phyloP scores from a whole-genome alignment of 305 asterid species.

The Stenogyne calaminthoides region DNA sequence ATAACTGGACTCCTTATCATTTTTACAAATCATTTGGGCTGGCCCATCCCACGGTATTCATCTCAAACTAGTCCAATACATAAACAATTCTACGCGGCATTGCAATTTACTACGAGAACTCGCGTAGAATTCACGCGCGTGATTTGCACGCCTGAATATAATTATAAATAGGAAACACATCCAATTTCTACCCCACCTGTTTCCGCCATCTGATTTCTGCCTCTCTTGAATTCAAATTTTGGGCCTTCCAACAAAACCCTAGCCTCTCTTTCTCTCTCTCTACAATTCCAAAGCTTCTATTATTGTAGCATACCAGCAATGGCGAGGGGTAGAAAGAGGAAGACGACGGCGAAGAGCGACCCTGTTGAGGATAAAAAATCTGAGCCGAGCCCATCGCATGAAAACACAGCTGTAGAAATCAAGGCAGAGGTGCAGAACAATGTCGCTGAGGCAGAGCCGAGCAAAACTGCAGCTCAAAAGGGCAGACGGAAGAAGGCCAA shows the following conservation, averaged over 20 bases:
- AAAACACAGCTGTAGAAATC: conserved; percentile 25
- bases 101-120: not conserved
- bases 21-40: too few species aligned
- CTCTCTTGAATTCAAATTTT: conserved; percentile 45
- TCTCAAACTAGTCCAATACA: not conserved
- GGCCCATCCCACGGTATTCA: too few species aligned
- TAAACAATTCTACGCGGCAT: not conserved
- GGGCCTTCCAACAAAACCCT: conserved; percentile 38
- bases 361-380: conserved; percentile 30
- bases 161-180: conserved; percentile 2
- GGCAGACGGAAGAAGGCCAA: conserved; percentile 54
- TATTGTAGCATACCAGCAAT: conserved; percentile 7
- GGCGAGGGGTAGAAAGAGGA: conserved; percentile 73
- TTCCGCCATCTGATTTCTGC: conserved; percentile 43
- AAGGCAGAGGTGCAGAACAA: conserved; percentile 27
- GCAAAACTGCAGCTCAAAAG: conserved; percentile 37
- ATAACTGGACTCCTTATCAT: too few species aligned
- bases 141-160: not conserved
- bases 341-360: conserved; percentile 40
- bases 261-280: conserved; percentile 33
- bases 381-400: conserved; percentile 18
- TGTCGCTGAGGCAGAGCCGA: conserved; percentile 39
- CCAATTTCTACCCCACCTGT: conserved; percentile 23
- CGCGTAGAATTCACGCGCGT: conserved; percentile 31
- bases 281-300: not conserved